Evolutionary conservation across 2,329 filamentous ascomycete species (phyloP), one percentile per base, ranked within the genome.

Genomic region (Exophiala dermatitidis): DNA sequence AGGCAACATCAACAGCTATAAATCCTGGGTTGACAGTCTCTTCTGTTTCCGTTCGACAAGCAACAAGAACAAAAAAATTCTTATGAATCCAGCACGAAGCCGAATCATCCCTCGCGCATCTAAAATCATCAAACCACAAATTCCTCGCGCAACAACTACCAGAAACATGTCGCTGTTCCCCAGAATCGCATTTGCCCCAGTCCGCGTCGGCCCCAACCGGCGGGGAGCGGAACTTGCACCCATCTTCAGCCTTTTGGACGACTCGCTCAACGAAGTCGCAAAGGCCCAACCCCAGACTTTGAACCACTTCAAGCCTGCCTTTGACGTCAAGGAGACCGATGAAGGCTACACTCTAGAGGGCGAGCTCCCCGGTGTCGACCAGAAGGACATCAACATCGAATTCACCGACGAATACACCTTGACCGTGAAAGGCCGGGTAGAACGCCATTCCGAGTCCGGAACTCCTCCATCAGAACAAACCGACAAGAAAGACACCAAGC

Each of bases 391-490:
- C 46, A 66, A 71, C 50, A 72, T 77, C 47, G 72, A 75, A 52
- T 77, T 76, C 62, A 64, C 69, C 48, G 74, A 77, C 54, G 64
- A 70, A 6, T 69, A 74, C 40, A 77, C 73, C 5, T 65, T 77
- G 28, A 66, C 71, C 48, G 68, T 77, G 54, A 72, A 72, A 60
- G 74, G 75, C 32, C 67, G 65, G 41, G 66, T 65, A 30, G 72
- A 74, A 60, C 68, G 67, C 47, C 66, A 66, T 46, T 68, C 66
- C 58, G 59, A 67, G 46, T 59, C 60, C 28, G 62, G 61, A n/a
- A 54, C 44, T n/a, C 57, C 51, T 9, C 56, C 59, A 8, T 50
- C 54, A 51, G 51, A 43, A 10, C 54, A 61, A 45, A 51, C 48
- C 37, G 58, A 56, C 1, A 53, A 62, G 37, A 57, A 56, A 12